Percentiles rank a stretch among this genome's conserved stretches.
phyloP scores from a whole-genome alignment of 805 yeast species.

The Wickerhamiella allomyrinae region DNA sequence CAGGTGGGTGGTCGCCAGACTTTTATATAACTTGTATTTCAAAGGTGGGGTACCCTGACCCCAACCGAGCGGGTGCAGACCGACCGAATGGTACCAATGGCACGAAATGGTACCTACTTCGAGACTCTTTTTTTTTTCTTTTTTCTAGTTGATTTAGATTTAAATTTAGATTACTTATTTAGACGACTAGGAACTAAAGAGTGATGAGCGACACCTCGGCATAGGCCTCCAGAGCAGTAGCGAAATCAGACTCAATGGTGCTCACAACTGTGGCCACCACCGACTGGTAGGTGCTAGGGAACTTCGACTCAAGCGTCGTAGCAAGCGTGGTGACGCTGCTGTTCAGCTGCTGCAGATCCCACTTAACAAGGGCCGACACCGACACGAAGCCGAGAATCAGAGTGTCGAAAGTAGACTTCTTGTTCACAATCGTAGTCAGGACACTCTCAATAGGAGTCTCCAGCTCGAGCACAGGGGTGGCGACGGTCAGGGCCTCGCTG shows the following conservation, averaged over 20 bases:
- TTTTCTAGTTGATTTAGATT: too few species aligned
- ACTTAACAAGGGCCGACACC: slow-evolving; percentile 1
- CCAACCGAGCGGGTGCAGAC: too few species aligned
- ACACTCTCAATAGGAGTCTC: background rate
- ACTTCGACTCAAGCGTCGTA: background rate
- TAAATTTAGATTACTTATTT: too few species aligned
- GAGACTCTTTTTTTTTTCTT: too few species aligned
- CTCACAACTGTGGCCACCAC: slow-evolving; percentile 1
- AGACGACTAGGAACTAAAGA: too few species aligned
- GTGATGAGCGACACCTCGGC: too few species aligned
- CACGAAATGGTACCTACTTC: too few species aligned
- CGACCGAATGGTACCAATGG: too few species aligned
- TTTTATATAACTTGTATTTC: background rate
- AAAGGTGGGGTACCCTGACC: background rate
- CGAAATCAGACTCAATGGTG: background rate
- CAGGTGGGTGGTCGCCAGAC: background rate
- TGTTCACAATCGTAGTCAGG: background rate
- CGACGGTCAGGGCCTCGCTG: slow-evolving; percentile 1
- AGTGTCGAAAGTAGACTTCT: slow-evolving; percentile 4
- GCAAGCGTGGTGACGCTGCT: background rate
- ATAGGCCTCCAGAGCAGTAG: background rate
- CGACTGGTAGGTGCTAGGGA: background rate
- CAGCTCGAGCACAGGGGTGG: background rate
- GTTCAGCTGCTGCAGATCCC: background rate
- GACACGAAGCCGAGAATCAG: slow-evolving; percentile 2